Conservation (phyloP, 305 asterid genomes). For the Fraxinus angustifolia region DNA sequence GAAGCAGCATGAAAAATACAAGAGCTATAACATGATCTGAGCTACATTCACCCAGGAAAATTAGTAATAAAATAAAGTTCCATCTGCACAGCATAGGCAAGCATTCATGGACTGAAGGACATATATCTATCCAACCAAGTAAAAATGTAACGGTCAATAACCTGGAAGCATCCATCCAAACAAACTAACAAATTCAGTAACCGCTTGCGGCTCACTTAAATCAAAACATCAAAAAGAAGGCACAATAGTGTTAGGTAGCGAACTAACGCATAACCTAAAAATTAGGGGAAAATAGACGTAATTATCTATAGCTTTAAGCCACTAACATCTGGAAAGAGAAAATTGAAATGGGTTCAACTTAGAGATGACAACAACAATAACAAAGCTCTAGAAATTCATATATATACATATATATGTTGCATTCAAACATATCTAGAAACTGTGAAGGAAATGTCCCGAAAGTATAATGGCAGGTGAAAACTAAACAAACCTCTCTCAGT, state of each 20-base stretch:
- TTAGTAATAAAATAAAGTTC: not conserved
- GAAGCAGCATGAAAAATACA: not conserved
- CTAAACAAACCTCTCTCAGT: slow-evolving; percentile 32
- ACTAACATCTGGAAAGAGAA: not conserved
- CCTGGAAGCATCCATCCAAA: not conserved
- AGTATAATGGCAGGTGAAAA: not conserved
- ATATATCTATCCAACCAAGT: not conserved
- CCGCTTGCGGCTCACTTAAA: not conserved
- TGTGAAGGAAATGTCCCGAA: not conserved
- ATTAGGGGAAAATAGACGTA: not conserved
- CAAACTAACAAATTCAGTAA: not conserved
- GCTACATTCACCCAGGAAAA: not conserved
- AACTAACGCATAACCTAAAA: not conserved
- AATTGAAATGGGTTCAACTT: not conserved
- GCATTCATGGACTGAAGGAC: not conserved
- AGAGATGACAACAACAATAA: not conserved
- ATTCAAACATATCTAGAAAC: not conserved
- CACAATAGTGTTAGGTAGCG: not conserved
- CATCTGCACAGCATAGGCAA: not conserved
- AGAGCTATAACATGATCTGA: not conserved
- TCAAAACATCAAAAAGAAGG: not conserved
- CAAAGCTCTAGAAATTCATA: not conserved
- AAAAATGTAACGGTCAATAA: not conserved
- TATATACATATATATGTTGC: not conserved
- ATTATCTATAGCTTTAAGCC: not conserved